A percentile compares a stretch with the other conserved stretches of the same genome.
Evolutionary conservation across 805 yeast species (phyloP).

Genomic region (Metschnikowia lunata): DNA sequence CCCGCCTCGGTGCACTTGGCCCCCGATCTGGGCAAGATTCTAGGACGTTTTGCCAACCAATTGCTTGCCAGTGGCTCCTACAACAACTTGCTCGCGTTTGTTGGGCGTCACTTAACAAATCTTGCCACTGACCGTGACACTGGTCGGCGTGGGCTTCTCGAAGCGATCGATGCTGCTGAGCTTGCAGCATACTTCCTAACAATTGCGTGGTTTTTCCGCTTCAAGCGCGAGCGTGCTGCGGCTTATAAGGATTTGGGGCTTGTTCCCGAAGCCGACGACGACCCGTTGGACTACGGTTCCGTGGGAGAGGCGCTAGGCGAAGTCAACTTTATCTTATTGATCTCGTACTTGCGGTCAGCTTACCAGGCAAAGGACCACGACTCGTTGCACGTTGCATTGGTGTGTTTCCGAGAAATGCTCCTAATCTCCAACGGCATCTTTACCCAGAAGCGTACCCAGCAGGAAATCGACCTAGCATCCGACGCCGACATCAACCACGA

Average conservation of each 20-base stretch:
- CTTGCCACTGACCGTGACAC: conserved; percentile 13
- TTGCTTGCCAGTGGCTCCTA: conserved; percentile 70
- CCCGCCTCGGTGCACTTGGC: conserved; percentile 26
- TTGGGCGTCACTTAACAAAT: conserved; percentile 32
- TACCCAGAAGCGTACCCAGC: conserved; percentile 17
- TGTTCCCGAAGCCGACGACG: conserved; percentile 22
- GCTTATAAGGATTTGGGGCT: conserved; percentile 2
- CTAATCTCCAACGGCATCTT: conserved; percentile 44
- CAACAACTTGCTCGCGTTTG: conserved; percentile 55
- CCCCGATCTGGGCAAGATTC: conserved; percentile 28
- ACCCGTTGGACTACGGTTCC: conserved; percentile 35
- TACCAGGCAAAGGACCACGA: conserved; percentile 46
- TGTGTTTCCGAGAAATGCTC: conserved; percentile 62
- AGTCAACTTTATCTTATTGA: conserved; percentile 52
- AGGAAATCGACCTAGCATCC: conserved; percentile 13
- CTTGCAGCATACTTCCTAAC: conserved; percentile 50
- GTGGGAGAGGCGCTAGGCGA: conserved; percentile 58
- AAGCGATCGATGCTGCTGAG: conserved; percentile 31
- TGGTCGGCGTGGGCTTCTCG: conserved; percentile 25
- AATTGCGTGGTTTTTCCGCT: conserved; percentile 71
- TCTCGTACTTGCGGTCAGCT: conserved; percentile 42
- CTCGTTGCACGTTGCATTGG: conserved; percentile 65
- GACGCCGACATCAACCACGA: conserved; percentile 45
- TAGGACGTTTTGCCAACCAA: conserved; percentile 45
- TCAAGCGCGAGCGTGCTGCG: conserved; percentile 41